These are phyloP conservation scores for Spathaspora sp. DNA, from an alignment of 1,139 yeast genomes.

Conservation along the genomic window DNA sequence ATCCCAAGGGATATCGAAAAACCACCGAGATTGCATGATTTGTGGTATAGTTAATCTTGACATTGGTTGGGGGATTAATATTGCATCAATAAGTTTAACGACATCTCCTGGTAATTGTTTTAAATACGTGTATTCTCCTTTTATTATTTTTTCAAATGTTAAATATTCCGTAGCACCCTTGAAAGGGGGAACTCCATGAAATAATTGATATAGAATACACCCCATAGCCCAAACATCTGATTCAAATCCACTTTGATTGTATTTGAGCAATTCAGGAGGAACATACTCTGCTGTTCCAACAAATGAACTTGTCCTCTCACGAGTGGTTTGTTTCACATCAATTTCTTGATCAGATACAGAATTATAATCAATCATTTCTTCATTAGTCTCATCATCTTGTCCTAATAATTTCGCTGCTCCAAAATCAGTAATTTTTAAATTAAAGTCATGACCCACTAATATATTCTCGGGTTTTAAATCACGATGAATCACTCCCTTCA, in stretches of 20 bases:
- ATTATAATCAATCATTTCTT: conserved; percentile 41
- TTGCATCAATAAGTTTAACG: conserved; percentile 66
- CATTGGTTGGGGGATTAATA: conserved; percentile 51
- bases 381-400: conserved; percentile 27
- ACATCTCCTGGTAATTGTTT: conserved; percentile 62
- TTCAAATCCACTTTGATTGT: conserved; percentile 80
- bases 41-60: conserved; percentile 35
- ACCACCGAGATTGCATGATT: conserved; percentile 40
- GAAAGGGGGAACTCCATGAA: conserved; percentile 94
- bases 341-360: conserved; percentile 14
- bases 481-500: conserved; percentile 84
- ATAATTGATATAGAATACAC: conserved; percentile 88
- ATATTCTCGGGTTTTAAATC: conserved; percentile 95
- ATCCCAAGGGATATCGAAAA: conserved; percentile 41
- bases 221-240: conserved; percentile 98
- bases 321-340: conserved; percentile 2
- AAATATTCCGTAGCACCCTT: conserved; percentile 93
- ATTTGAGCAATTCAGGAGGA: conserved; percentile 86
- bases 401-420: conserved; percentile 89
- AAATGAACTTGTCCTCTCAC: conserved; percentile 68
- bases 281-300: conserved; percentile 70
- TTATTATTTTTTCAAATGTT: conserved; percentile 90
- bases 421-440: conserved; percentile 91
- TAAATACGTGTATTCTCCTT: conserved; percentile 77
- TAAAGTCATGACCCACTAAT: conserved; percentile 74